Conservation (phyloP, 129 eudicot genomes). For the Deinandra increscens region DNA sequence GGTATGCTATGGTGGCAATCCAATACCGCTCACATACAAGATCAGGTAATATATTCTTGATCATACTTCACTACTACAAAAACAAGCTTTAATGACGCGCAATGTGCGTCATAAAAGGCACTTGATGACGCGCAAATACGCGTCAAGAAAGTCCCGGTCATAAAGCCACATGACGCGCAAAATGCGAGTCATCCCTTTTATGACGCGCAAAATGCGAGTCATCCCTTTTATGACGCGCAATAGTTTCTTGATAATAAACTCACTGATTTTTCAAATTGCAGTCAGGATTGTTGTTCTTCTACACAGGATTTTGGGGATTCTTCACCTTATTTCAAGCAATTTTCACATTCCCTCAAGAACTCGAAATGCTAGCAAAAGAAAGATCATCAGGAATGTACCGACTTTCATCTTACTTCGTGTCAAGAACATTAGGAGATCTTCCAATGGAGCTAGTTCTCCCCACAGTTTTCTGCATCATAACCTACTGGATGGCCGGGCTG, state of each 20-base stretch:
- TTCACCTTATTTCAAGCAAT: conserved; percentile 70
- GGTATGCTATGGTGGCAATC: conserved; percentile 86
- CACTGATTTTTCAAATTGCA: too few species aligned
- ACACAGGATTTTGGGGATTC: conserved; percentile 74
- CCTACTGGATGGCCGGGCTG: conserved; percentile 89
- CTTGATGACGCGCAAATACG: too few species aligned
- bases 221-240: too few species aligned
- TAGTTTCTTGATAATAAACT: too few species aligned
- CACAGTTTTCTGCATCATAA: conserved; percentile 45
- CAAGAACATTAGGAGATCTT: conserved; percentile 61
- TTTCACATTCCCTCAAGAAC: conserved; percentile 81
- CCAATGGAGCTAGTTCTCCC: conserved; percentile 86
- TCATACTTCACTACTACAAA: too few species aligned
- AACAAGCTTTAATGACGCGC: too few species aligned
- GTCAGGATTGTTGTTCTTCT: conserved; percentile 74
- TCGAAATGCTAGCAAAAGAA: conserved; percentile 66
- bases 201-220: too few species aligned
- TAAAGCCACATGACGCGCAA: too few species aligned
- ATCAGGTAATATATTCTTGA: too few species aligned
- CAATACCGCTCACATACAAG: conserved; percentile 49
- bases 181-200: too few species aligned
- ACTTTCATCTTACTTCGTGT: conserved; percentile 71
- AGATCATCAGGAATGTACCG: conserved; percentile 85
- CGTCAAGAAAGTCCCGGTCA: too few species aligned
- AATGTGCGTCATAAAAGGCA: too few species aligned